Conservation (phyloP, 306 rosid genomes). For the Trifolium dubium region DNA sequence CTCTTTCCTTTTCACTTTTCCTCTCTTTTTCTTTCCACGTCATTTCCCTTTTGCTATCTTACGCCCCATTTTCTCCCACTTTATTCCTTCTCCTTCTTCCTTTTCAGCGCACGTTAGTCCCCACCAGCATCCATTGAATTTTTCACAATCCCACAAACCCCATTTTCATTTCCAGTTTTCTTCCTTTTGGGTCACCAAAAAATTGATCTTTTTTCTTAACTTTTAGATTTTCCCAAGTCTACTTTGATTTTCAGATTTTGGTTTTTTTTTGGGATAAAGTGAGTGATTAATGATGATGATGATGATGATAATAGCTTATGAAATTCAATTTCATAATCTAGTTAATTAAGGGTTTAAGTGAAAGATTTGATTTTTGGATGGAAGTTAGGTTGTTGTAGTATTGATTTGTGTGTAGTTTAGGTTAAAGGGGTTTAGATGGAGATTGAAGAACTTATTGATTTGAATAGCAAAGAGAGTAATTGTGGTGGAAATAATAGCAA, state of each 20-base stretch:
- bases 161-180: conserved; percentile 6
- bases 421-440: conserved; percentile 1
- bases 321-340: conserved; percentile 1
- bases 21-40: conserved; percentile 45
- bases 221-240: not conserved
- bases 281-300: too few species aligned
- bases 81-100: not conserved
- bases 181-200: not conserved
- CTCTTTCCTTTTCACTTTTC: conserved; percentile 44
- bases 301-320: conserved; percentile 15
- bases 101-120: conserved; percentile 46
- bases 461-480: conserved; percentile 21
- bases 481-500: conserved; percentile 31
- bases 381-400: conserved; percentile 16
- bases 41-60: conserved; percentile 21
- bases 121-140: not conserved
- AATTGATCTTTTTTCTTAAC: not conserved
- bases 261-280: not conserved
- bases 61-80: not conserved
- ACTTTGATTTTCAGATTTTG: not conserved
- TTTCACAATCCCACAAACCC: not conserved
- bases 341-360: not conserved
- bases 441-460: conserved; percentile 25
- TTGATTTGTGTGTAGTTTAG: conserved; percentile 21
- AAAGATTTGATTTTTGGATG: conserved; percentile 7